Conservation (phyloP, 2,329 filamentous ascomycete genomes). For the Trichoderma pleuroti region DNA sequence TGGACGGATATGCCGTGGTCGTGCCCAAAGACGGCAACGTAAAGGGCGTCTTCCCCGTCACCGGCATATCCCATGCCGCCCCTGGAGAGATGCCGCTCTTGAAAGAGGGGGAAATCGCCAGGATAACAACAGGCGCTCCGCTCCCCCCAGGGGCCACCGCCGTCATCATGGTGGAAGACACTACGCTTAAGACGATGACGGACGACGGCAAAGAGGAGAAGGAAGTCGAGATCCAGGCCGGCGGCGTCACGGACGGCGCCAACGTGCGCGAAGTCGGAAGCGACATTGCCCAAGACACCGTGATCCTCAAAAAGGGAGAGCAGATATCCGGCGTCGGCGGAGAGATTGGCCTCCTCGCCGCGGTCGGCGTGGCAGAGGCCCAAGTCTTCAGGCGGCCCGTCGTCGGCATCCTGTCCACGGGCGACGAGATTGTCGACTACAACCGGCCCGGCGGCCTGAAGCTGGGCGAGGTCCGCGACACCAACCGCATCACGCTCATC, state of each 20-base stretch:
- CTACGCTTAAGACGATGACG: slow-evolving; percentile 68
- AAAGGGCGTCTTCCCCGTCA: slow-evolving; percentile 81
- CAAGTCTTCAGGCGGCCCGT: slow-evolving; percentile 71
- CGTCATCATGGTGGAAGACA: slow-evolving; percentile 93
- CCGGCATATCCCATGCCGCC: slow-evolving; percentile 80
- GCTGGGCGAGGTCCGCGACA: slow-evolving; percentile 86
- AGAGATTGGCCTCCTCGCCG: slow-evolving; percentile 84
- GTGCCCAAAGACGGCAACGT: slow-evolving; percentile 60
- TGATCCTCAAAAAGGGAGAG: slow-evolving; percentile 73
- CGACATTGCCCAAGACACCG: slow-evolving; percentile 67
- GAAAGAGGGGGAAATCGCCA: slow-evolving; percentile 70
- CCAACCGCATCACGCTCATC: slow-evolving; percentile 83
- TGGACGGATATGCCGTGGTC: slow-evolving; percentile 90
- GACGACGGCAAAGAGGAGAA: slow-evolving; percentile 81
- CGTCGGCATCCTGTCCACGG: slow-evolving; percentile 86
- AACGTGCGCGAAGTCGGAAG: slow-evolving; percentile 91
- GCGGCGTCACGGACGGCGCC: slow-evolving; percentile 70
- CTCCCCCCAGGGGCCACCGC: slow-evolving; percentile 83
- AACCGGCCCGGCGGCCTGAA: slow-evolving; percentile 58
- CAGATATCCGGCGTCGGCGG: slow-evolving; percentile 83
- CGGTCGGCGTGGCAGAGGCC: slow-evolving; percentile 71
- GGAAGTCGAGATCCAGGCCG: slow-evolving; percentile 80
- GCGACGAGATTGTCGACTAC: slow-evolving; percentile 86
- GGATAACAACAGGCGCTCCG: slow-evolving; percentile 93
- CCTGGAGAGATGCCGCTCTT: slow-evolving; percentile 64